Evolutionary conservation across 202 grass and related monocot species (phyloP), one percentile per base, ranked within the genome.

Genomic region (Saccharum hybrid): DNA sequence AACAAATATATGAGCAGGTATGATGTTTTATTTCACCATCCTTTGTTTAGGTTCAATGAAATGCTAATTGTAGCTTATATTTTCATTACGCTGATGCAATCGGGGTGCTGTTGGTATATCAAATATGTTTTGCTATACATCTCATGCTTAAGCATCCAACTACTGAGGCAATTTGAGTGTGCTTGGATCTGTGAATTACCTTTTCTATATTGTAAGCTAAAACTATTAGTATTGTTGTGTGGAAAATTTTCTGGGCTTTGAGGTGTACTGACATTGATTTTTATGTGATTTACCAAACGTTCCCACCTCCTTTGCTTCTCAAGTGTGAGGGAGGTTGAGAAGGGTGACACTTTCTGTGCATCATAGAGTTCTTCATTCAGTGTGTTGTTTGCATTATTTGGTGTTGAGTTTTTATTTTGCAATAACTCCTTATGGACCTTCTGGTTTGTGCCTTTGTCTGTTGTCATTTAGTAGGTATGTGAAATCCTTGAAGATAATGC

Each of bases 401-500:
- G 21, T 70, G 59, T 69, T 62, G 10, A 6, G 6, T 72, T 21
- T 70, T 63, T 84, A 45, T 75, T 54, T 84, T 67, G 43, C 0
- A 74, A 26, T 33, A 62, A 68, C n/a, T 63, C 14, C 71, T 60
- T 70, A 22, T 75, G 12, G 31, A 75, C 9, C 41, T 52, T 63
- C 34, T 56, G 59, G 63, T 70, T 65, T 85, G 61, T 74, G 45
- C 13, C 61, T 72, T 67, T 72, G 2, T 81, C 62, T 88, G 52
- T 78, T 88, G 28, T 45, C 51, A 72, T 87, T 71, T 71, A 79
- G 45, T 74, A 94, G 95, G 88, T 93, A 21, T 98, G 95, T 85
- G 95, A 98, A 83, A 90, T 98, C 56, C 94, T 97, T 81, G 86
- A 97, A 91, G 92, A 97, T 82, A 92, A 90, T 91, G 90, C 86